Evolutionary conservation across 192 early-diverging fungal species (phyloP), one percentile per base, ranked within the genome.

Genomic region (Lobosporangium transversale): DNA sequence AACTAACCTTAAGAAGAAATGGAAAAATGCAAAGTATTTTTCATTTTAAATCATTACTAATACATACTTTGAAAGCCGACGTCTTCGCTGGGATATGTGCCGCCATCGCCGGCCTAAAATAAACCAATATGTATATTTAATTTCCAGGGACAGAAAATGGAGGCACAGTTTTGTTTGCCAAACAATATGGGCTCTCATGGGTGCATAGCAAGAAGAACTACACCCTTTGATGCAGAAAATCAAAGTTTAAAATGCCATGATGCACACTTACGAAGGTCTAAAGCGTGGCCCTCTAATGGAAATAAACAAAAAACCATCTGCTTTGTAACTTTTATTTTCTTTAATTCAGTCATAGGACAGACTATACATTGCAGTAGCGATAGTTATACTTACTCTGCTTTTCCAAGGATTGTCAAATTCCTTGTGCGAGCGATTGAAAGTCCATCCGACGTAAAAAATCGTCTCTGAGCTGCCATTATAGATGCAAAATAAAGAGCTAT

Each of bases 281-380:
- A 59, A 68, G 27, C 36, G 66, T 45, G 66, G 66, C 32, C 66
- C 50, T 47, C 66, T 68, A 33, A 52, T 35, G 33, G 17, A 40
- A 14, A 14, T 40, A 10, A 10, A 10, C 14, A 40, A 14, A 10
- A 7, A 40, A 10, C 37, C 37, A 40, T 40, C 8, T 40, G 8
- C 37, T 40, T 14, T 40, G 8, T 10, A 40, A 14, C 14, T 14
- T 10, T 40, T 40, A 40, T 40, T 40, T 10, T 40, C 37, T n/a
- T n/a, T n/a, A n/a, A n/a, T n/a, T n/a, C n/a, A n/a, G n/a, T n/a
- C n/a, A n/a, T n/a, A n/a, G n/a, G n/a, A n/a, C n/a, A n/a, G n/a
- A n/a, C n/a, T n/a, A n/a, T n/a, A n/a, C n/a, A n/a, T n/a, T n/a
- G n/a, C n/a, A n/a, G n/a, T n/a, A n/a, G n/a, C n/a, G n/a, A n/a